phyloP scores from a whole-genome alignment of 768 basidiomycete species.

The Leccinum broughii region DNA sequence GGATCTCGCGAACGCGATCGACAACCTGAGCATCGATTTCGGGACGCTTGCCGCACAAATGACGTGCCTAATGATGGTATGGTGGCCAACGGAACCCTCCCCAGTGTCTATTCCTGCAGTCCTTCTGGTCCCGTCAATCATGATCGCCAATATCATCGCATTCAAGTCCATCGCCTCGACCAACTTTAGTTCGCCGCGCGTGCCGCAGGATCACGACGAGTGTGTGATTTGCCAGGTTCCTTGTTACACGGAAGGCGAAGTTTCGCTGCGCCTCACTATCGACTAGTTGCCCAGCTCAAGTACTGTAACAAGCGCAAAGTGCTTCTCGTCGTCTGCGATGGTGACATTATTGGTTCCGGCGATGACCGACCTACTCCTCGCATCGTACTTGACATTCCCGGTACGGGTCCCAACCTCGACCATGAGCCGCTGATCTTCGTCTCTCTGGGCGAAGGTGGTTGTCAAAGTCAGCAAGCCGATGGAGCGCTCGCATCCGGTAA shows the following conservation, averaged over 20 bases:
- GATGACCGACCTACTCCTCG: conserved; percentile 96
- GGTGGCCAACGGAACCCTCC: conserved; percentile 89
- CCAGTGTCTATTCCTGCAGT: conserved; percentile 74
- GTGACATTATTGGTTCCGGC: conserved; percentile 96
- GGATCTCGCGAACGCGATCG: conserved; percentile 75
- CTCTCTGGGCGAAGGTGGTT: conserved; percentile 87
- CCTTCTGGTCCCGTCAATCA: too few species aligned
- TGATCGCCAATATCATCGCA: conserved; percentile 90
- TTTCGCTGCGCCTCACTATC: conserved; percentile 82
- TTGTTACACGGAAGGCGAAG: conserved; percentile 96
- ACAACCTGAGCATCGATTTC: conserved; percentile 57
- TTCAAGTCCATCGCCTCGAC: conserved; percentile 92
- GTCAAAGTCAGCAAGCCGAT: conserved; percentile 90
- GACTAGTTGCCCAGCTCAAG: conserved; percentile 92
- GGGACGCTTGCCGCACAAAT: conserved; percentile 65
- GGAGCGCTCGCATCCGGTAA: conserved; percentile 90
- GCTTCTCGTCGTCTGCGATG: conserved; percentile 91
- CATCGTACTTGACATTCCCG: conserved; percentile 95
- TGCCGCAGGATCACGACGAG: conserved; percentile 94
- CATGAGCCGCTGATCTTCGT: conserved; percentile 95
- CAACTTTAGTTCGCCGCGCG: conserved; percentile 75
- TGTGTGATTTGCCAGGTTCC: conserved; percentile 97
- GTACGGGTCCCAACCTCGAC: conserved; percentile 88
- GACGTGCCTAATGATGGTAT: conserved; percentile 54
- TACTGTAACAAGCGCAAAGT: conserved; percentile 99